A percentile compares a stretch with the other conserved stretches of the same genome.
These are phyloP conservation scores for Rhododendron williamsianum DNA, from an alignment of 148 eudicot species.

Conservation along the genomic window DNA sequence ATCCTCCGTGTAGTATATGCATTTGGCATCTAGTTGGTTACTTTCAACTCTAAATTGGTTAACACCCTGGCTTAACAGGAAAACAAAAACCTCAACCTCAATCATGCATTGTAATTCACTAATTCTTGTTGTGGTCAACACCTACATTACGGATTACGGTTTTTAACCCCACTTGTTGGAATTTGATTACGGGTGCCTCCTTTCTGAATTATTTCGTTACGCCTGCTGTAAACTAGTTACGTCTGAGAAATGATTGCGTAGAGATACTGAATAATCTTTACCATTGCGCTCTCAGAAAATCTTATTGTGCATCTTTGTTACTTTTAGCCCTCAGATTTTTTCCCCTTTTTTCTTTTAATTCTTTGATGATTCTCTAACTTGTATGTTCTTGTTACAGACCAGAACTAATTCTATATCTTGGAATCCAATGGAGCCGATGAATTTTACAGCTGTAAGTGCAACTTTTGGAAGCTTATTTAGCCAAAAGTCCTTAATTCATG, in stretches of 20 bases:
- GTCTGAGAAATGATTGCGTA: background rate
- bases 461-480: background rate
- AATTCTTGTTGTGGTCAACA: background rate
- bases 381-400: slow-evolving; percentile 47
- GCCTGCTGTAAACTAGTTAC: background rate
- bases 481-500: background rate
- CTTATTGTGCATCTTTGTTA: background rate
- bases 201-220: background rate
- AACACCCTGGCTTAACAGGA: background rate
- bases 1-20: background rate
- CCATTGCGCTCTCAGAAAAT: background rate
- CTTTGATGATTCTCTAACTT: slow-evolving; percentile 4
- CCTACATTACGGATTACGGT: background rate
- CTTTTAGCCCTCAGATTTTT: background rate
- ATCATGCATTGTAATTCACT: background rate
- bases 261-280: background rate
- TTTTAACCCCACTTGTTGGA: background rate
- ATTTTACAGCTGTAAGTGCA: slow-evolving; percentile 85
- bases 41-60: background rate
- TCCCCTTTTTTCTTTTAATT: background rate
- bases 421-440: slow-evolving; percentile 99
- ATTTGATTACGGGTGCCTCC: background rate
- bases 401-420: slow-evolving; percentile 82
- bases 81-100: background rate
- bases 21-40: background rate